phyloP scores from a whole-genome alignment of 1,139 yeast species.

The Pichia cactophila region DNA sequence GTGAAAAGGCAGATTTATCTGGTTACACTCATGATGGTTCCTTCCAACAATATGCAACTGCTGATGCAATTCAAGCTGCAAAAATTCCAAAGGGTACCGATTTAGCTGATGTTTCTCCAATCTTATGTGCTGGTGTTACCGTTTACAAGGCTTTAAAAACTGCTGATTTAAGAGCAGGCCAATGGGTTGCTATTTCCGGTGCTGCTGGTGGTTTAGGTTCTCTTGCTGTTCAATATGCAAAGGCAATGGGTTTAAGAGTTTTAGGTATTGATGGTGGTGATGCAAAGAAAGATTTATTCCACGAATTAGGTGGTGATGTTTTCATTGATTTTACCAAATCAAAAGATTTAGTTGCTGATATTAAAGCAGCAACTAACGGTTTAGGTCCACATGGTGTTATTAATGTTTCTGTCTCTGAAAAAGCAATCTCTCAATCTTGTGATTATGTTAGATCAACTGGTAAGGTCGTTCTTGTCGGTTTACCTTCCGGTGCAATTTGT shows the following conservation, averaged over 20 bases:
- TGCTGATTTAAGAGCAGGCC: conserved; percentile 58
- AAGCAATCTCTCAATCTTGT: conserved; percentile 62
- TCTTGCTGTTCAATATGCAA: conserved; percentile 72
- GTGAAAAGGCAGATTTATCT: conserved; percentile 59
- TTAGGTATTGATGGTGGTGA: conserved; percentile 71
- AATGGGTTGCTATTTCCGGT: conserved; percentile 77
- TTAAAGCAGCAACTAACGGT: conserved; percentile 56
- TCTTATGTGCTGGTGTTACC: conserved; percentile 78
- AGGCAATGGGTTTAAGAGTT: conserved; percentile 75
- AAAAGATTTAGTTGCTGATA: conserved; percentile 45
- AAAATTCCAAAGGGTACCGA: conserved; percentile 63
- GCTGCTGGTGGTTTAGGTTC: conserved; percentile 86
- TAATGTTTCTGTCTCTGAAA: conserved; percentile 72
- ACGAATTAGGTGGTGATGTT: conserved; percentile 60
- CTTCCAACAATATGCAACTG: conserved; percentile 79
- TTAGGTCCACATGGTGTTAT: conserved; percentile 67
- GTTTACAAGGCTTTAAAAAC: conserved; percentile 77
- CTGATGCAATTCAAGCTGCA: conserved; percentile 84
- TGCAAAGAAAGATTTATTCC: conserved; percentile 50
- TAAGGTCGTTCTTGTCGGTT: conserved; percentile 72
- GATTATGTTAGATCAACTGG: conserved; percentile 68
- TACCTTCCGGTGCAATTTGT: conserved; percentile 66
- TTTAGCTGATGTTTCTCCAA: conserved; percentile 69
- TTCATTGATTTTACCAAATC: conserved; percentile 55
- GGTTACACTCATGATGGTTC: conserved; percentile 81